These are phyloP conservation scores for Ustilago hordei DNA, from an alignment of 1,284 basidiomycete genomes.

Conservation along the genomic window DNA sequence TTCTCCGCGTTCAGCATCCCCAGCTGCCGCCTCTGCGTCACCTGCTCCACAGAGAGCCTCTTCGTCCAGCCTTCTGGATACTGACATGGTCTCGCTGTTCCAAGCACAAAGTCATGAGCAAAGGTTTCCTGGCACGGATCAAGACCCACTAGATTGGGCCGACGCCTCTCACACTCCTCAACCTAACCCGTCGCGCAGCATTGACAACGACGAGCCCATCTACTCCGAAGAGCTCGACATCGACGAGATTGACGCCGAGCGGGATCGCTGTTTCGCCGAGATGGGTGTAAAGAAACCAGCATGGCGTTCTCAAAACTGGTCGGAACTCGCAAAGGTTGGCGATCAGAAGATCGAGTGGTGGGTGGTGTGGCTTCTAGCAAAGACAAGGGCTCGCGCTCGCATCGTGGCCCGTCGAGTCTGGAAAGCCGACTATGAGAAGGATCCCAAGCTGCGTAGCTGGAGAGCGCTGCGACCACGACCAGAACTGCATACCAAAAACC, in stretches of 20 bases:
- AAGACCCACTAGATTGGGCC: constrained; percentile 52
- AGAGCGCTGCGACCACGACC: constrained; percentile 37
- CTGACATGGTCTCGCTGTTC: constrained; percentile 47
- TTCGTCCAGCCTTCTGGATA: constrained; percentile 21
- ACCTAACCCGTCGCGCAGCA: constrained; percentile 24
- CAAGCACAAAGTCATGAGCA: constrained; percentile 23
- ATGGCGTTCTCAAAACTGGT: constrained; percentile 46
- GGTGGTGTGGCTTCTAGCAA: constrained; percentile 48
- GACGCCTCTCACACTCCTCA: constrained; percentile 24
- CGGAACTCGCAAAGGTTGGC: constrained; percentile 40
- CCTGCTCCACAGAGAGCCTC: background rate
- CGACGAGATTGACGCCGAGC: constrained; percentile 49
- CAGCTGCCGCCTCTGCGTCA: constrained; percentile 8
- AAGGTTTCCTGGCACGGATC: constrained; percentile 37
- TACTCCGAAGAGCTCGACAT: constrained; percentile 51
- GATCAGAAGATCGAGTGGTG: constrained; percentile 51
- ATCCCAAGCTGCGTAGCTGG: constrained; percentile 32
- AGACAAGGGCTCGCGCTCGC: constrained; percentile 40
- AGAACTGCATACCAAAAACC: constrained; percentile 49
- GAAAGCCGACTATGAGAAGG: constrained; percentile 26
- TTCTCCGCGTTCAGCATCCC: constrained; percentile 19
- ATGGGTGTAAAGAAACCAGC: constrained; percentile 48
- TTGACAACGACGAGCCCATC: constrained; percentile 47
- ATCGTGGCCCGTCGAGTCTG: constrained; percentile 46
- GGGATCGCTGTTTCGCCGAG: constrained; percentile 48